phyloP scores from a whole-genome alignment of 306 rosid genomes.

The Sphenostylis stenocarpa region DNA sequence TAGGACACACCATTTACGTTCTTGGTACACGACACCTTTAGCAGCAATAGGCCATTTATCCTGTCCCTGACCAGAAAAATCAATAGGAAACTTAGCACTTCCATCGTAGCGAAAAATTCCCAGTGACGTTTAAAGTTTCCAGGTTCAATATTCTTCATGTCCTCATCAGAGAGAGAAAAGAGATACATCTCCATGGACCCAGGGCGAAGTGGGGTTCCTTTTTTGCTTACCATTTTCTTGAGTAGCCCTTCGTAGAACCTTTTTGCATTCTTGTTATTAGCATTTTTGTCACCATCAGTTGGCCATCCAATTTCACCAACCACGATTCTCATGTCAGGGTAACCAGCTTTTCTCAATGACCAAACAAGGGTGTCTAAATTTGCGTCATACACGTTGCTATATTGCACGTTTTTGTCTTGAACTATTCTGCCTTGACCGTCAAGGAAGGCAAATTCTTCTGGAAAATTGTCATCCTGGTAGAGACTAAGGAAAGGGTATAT shows the following conservation, averaged over 20 bases:
- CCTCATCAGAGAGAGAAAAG: slow-evolving; percentile 66
- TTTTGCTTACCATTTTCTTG: slow-evolving; percentile 44
- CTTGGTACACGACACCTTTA: slow-evolving; percentile 62
- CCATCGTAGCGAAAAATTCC: slow-evolving; percentile 75
- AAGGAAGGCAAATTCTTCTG: slow-evolving; percentile 59
- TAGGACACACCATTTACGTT: slow-evolving; percentile 58
- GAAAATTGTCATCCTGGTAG: slow-evolving; percentile 46
- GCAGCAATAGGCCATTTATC: slow-evolving; percentile 48
- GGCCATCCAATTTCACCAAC: slow-evolving; percentile 98
- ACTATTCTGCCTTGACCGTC: slow-evolving; percentile 27
- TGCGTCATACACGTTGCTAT: slow-evolving; percentile 73
- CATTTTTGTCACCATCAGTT: slow-evolving; percentile 57
- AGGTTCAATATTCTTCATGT: slow-evolving; percentile 61
- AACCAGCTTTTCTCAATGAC: slow-evolving; percentile 54
- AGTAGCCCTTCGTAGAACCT: slow-evolving; percentile 71
- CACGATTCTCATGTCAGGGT: slow-evolving; percentile 36
- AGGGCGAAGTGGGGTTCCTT: slow-evolving; percentile 66
- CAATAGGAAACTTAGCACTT: slow-evolving; percentile 59
- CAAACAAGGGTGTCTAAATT: slow-evolving; percentile 63
- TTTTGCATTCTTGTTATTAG: slow-evolving; percentile 37
- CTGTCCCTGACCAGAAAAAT: slow-evolving; percentile 52
- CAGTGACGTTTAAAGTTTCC: slow-evolving; percentile 82
- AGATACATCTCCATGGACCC: slow-evolving; percentile 48
- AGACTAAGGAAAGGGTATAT: slow-evolving; percentile 87
- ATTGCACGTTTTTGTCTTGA: slow-evolving; percentile 43